phyloP scores from a whole-genome alignment of 2,329 filamentous ascomycete species.

The Zymoseptoria tritici region DNA sequence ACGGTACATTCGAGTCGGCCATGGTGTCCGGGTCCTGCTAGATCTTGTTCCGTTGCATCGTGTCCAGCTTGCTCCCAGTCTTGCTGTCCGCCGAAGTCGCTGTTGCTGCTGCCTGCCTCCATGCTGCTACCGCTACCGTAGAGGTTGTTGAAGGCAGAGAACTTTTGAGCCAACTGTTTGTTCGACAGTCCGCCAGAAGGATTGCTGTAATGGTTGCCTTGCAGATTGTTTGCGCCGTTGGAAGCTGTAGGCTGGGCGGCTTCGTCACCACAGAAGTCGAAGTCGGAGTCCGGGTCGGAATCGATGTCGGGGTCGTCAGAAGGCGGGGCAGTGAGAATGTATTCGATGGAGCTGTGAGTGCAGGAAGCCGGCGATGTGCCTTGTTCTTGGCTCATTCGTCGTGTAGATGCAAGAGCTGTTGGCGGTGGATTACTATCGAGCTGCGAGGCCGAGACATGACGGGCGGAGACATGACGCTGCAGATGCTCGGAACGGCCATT shows the following conservation, averaged over 20 bases:
- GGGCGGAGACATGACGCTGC: too few species aligned
- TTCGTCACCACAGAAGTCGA: background rate
- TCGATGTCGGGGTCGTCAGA: background rate
- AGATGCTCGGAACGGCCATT: too few species aligned
- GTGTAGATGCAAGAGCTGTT: background rate
- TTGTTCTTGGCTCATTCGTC: background rate
- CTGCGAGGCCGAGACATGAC: background rate
- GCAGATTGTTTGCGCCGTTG: slow-evolving; percentile 8
- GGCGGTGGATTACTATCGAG: background rate
- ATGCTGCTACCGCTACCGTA: slow-evolving; percentile 9
- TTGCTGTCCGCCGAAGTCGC: slow-evolving; percentile 29
- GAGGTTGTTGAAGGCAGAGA: background rate
- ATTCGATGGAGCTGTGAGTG: background rate
- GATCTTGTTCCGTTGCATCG: slow-evolving; percentile 49
- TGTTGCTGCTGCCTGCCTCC: slow-evolving; percentile 41
- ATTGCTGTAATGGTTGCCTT: slow-evolving; percentile 6
- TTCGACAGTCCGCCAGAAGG: background rate
- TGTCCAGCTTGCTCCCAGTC: slow-evolving; percentile 57
- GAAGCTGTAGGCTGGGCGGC: slow-evolving; percentile 1
- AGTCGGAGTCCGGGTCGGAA: background rate
- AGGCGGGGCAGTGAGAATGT: background rate
- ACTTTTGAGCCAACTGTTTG: background rate
- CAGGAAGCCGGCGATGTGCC: background rate
- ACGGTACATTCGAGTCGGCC: slow-evolving; percentile 81
- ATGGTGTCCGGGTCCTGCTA: slow-evolving; percentile 55